A percentile compares a stretch with the other conserved stretches of the same genome.
phyloP scores from a whole-genome alignment of 352 stramenopile genomes.

The Nothophytophthora sp. region DNA sequence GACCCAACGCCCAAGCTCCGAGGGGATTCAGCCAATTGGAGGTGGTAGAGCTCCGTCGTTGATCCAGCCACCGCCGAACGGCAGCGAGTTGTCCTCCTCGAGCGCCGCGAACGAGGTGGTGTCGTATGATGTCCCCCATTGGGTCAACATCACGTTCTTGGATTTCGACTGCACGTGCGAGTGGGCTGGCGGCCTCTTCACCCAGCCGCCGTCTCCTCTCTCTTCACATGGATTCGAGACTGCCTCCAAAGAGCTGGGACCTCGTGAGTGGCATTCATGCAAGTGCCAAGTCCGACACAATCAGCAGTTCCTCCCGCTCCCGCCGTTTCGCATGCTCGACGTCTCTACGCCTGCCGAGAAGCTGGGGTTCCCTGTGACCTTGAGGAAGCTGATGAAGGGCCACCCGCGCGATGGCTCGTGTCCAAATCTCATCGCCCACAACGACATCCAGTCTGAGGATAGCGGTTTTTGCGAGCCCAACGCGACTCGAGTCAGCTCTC shows the following conservation, averaged over 20 bases:
- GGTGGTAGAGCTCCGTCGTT: too few species aligned
- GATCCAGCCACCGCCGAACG: too few species aligned
- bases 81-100: too few species aligned
- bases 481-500: constrained; percentile 1
- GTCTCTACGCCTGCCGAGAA: constrained; percentile 48
- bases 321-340: constrained; percentile 79
- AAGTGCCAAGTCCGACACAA: constrained; percentile 47
- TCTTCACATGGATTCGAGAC: constrained; percentile 2
- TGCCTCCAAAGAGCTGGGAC: constrained; percentile 6
- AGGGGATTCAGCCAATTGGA: too few species aligned
- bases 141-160: constrained; percentile 91
- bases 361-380: constrained; percentile 47
- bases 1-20: too few species aligned
- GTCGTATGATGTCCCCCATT: constrained; percentile 94
- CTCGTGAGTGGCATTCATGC: constrained; percentile 34
- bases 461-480: not conserved
- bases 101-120: constrained; percentile 8
- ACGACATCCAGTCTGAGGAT: constrained; percentile 6
- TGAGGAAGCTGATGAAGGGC: constrained; percentile 52
- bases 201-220: not conserved
- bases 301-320: constrained; percentile 54
- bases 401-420: not conserved
- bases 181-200: constrained; percentile 3
- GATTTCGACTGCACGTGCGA: constrained; percentile 73
- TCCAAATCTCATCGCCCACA: not conserved